Percentiles rank a stretch among this genome's conserved stretches.
These are phyloP conservation scores for Pezicula neosporulosa DNA, from an alignment of 2,329 filamentous ascomycete species.

Conservation along the genomic window DNA sequence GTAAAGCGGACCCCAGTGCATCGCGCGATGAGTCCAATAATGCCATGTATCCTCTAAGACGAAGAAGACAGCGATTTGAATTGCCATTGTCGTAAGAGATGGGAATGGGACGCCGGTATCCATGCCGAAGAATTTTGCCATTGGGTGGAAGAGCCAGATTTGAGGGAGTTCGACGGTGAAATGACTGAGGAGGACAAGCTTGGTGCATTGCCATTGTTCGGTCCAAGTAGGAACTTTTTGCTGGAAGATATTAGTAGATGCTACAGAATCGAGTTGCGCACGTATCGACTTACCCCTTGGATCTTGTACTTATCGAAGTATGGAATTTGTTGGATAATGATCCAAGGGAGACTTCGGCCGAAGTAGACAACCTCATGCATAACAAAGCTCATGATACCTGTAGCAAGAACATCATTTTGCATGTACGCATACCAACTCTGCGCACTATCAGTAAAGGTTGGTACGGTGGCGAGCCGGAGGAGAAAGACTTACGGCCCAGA, in stretches of 20 bases:
- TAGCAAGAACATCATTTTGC: slow-evolving; percentile 95
- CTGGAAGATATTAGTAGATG: slow-evolving; percentile 7
- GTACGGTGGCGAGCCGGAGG: slow-evolving; percentile 6
- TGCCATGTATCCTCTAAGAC: slow-evolving; percentile 96
- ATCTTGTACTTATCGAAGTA: slow-evolving; percentile 94
- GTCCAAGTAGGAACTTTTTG: slow-evolving; percentile 82
- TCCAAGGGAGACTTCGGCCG: slow-evolving; percentile 81
- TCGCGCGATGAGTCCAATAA: slow-evolving; percentile 89
- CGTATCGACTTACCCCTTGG: slow-evolving; percentile 61
- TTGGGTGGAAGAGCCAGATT: slow-evolving; percentile 98
- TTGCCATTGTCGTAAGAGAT: slow-evolving; percentile 76
- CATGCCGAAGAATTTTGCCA: slow-evolving; percentile 90
- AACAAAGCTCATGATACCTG: slow-evolving; percentile 93
- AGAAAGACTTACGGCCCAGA: slow-evolving; percentile 70
- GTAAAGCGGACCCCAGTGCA: slow-evolving; percentile 96
- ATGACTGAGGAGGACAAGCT: slow-evolving; percentile 88
- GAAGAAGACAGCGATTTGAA: slow-evolving; percentile 93
- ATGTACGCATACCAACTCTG: slow-evolving; percentile 94
- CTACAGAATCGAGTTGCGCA: not conserved
- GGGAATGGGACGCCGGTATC: slow-evolving; percentile 89
- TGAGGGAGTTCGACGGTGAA: slow-evolving; percentile 98
- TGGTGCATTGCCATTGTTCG: slow-evolving; percentile 94
- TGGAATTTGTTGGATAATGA: slow-evolving; percentile 85
- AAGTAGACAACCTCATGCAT: slow-evolving; percentile 97
- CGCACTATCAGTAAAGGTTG: slow-evolving; percentile 14